A percentile compares a stretch with the other conserved stretches of the same genome.
These are phyloP conservation scores for Alternaria sp. DNA, from an alignment of 2,329 filamentous ascomycete species.

Conservation along the genomic window DNA sequence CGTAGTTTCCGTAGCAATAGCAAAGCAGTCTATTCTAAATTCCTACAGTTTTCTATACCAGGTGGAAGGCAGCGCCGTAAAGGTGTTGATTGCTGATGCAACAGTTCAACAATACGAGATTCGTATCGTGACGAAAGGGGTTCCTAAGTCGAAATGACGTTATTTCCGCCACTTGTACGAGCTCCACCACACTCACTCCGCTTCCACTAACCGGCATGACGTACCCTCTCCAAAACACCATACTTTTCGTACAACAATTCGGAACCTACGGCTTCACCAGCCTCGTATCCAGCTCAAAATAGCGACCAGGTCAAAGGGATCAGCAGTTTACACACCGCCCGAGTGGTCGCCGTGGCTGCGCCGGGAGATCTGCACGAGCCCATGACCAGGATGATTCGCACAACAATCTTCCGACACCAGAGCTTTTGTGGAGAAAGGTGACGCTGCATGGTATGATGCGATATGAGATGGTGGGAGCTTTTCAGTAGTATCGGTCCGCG, in stretches of 20 bases:
- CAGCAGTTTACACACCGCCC: not conserved
- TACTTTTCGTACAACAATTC: not conserved
- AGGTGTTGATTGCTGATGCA: not conserved
- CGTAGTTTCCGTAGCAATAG: not conserved
- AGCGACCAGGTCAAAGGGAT: not conserved
- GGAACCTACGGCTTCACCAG: not conserved
- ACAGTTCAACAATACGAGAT: not conserved
- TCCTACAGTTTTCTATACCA: not conserved
- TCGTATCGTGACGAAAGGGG: not conserved
- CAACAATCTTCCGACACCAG: not conserved
- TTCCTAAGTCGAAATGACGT: not conserved
- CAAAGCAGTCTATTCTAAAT: not conserved
- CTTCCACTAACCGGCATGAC: not conserved
- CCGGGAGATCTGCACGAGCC: conserved; percentile 7
- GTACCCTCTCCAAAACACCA: not conserved
- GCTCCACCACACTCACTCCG: not conserved
- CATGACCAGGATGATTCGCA: not conserved
- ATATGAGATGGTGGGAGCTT: not conserved
- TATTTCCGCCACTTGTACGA: not conserved
- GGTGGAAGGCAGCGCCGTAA: not conserved
- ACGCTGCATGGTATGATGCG: not conserved
- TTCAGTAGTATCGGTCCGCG: not conserved
- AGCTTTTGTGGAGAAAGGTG: not conserved
- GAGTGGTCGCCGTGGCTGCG: conserved; percentile 4
- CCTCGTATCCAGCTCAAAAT: not conserved